A percentile compares a stretch with the other conserved stretches of the same genome.
These are phyloP conservation scores for Mediolabrus comicus DNA, from an alignment of 108 stramenopile genomes.

Conservation along the genomic window DNA sequence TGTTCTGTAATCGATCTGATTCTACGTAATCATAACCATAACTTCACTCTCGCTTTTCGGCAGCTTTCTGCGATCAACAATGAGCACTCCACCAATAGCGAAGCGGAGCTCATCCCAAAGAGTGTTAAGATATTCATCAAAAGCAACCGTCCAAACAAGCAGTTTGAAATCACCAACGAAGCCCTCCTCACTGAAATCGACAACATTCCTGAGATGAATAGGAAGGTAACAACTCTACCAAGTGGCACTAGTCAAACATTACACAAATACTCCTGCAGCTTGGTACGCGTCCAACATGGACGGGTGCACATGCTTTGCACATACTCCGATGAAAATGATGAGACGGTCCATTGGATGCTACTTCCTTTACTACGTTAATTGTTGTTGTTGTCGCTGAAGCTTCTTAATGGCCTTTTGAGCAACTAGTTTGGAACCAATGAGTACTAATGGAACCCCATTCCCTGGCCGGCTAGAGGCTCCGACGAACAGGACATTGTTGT, in stretches of 20 bases:
- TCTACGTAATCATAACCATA: neutral
- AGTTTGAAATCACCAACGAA: neutral
- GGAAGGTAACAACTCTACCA: neutral
- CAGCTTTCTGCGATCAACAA: neutral
- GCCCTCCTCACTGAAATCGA: neutral
- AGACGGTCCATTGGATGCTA: neutral
- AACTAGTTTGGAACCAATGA: conserved; percentile 77
- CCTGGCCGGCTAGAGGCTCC: conserved; percentile 91
- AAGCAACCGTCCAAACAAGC: neutral
- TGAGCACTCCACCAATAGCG: too few species aligned
- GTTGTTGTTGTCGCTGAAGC: neutral
- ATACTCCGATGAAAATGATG: neutral
- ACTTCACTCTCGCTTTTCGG: neutral
- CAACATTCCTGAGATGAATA: neutral
- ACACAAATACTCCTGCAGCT: neutral
- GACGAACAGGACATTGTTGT: conserved; percentile 71
- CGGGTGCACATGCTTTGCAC: neutral
- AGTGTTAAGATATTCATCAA: neutral
- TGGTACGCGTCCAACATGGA: neutral
- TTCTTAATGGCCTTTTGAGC: conserved; percentile 47
- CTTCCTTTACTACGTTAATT: too few species aligned
- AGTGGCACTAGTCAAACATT: neutral
- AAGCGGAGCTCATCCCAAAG: neutral
- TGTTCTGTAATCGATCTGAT: neutral
- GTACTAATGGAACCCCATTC: conserved; percentile 90